Conservation (phyloP, 768 basidiomycete genomes). For the Boletus barrowsii region DNA sequence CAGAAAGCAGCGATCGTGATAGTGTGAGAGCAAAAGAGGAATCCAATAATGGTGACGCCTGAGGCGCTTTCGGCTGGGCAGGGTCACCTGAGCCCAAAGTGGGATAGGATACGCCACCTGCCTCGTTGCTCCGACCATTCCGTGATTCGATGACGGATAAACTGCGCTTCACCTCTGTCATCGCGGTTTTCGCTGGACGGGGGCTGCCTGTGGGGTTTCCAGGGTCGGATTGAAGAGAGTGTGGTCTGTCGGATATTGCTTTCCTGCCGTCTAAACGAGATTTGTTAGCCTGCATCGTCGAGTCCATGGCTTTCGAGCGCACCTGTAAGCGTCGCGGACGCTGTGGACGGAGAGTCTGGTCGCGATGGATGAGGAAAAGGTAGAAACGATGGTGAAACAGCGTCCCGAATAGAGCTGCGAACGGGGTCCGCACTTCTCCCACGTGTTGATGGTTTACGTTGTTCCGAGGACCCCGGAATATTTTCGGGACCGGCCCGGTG, state of each 20-base stretch:
- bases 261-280: slow-evolving; percentile 17
- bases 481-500: slow-evolving; percentile 4
- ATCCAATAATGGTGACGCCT: slow-evolving; percentile 6
- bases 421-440: slow-evolving; percentile 16
- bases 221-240: slow-evolving; percentile 23
- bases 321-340: slow-evolving; percentile 30
- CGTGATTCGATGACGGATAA: slow-evolving; percentile 23
- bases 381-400: slow-evolving; percentile 26
- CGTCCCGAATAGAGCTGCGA: slow-evolving; percentile 14
- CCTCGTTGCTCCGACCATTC: slow-evolving; percentile 8
- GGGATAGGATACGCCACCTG: slow-evolving; percentile 15
- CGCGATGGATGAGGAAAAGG: slow-evolving; percentile 29
- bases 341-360: slow-evolving; percentile 16
- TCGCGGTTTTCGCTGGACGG: slow-evolving; percentile 4
- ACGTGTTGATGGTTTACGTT: slow-evolving; percentile 18
- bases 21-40: slow-evolving; percentile 19
- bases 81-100: slow-evolving; percentile 20
- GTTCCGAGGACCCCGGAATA: slow-evolving; percentile 25
- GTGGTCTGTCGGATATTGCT: slow-evolving; percentile 9
- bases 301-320: not conserved
- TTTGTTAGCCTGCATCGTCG: not conserved
- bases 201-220: slow-evolving; percentile 14
- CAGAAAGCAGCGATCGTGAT: slow-evolving; percentile 15
- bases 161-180: slow-evolving; percentile 27
- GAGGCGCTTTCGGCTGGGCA: slow-evolving; percentile 9